Evolutionary conservation across 129 eudicot species (phyloP).

Genomic region (Arctium minus): DNA sequence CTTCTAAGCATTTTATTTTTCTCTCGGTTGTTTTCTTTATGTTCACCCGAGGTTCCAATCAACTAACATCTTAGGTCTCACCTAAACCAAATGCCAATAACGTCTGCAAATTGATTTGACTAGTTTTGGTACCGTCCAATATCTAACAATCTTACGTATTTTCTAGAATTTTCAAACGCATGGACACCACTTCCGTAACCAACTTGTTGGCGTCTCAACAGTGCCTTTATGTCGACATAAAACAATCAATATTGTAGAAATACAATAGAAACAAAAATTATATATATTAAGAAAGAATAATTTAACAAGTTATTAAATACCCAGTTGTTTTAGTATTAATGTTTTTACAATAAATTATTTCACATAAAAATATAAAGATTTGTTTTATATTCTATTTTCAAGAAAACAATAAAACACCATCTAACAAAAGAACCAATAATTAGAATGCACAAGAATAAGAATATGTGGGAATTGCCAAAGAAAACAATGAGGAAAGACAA

Average conservation of each 20-base stretch:
- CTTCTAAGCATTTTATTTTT: neutral
- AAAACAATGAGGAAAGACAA: constrained; percentile 31
- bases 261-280: neutral
- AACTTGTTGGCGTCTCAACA: neutral
- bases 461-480: constrained; percentile 8
- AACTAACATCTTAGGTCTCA: neutral
- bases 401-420: neutral
- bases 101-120: neutral
- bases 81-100: neutral
- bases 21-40: neutral
- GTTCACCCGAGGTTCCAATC: neutral
- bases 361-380: neutral
- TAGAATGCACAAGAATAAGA: neutral
- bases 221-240: neutral
- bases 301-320: neutral
- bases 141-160: neutral
- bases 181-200: neutral
- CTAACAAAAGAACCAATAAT: neutral
- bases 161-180: neutral
- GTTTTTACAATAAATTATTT: neutral
- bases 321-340: neutral
- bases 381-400: neutral
- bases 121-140: neutral
- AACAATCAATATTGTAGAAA: neutral
- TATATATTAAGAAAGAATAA: neutral